Base-by-base conservation (phyloP, 768 basidiomycete species). In the Phylloporus sp. region DNA sequence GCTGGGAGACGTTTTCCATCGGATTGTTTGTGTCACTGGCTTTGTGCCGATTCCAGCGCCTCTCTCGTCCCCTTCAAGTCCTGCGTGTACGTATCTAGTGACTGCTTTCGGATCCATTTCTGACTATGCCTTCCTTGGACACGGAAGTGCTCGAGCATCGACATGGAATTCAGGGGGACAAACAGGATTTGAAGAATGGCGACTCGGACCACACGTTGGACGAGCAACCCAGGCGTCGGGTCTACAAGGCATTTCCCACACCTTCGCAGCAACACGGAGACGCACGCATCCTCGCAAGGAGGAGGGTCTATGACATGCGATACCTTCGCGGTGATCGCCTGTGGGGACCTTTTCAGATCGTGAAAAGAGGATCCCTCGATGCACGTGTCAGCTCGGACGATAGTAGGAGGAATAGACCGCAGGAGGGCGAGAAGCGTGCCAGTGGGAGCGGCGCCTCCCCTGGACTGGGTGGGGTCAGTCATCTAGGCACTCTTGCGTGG, bases 11-110 rank as follows among this genome's bases (percentile, higher is more conserved):
- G 53, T 67, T 8, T 73, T 77, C 42, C 64, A 70, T 40, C 70
- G 66, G 37, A 67, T 79, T 38, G 53, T 76, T 3, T 74, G 74
- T 21, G 61, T 67, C 35, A 71, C 70, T 3, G 77, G 77, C 13
- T 75, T 76, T 40, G 65, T 66, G 14, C 60, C 71, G 4, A 44
- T 62, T 38, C 48, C 57, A 7, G 50, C 48, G 0, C 59, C 61
- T 15, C 44, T 63, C 7, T 24, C 6, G 29, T 13, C 32, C 1
- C 15, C 38, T 9, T 13, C 17, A 11, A 6, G 29, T 15, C 27
- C 28, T 7, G 15, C 28, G 2, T 24, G 37, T 5, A n/a, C 20
- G 5, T 6, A 32, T n/a, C 11, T 33, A 3, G n/a, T n/a, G n/a
- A 14, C 44, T 18, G 24, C 33, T 20, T 7, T 33, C 4, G 32